phyloP scores from a whole-genome alignment of 1,284 basidiomycete species.

The Caloboletus firmus region DNA sequence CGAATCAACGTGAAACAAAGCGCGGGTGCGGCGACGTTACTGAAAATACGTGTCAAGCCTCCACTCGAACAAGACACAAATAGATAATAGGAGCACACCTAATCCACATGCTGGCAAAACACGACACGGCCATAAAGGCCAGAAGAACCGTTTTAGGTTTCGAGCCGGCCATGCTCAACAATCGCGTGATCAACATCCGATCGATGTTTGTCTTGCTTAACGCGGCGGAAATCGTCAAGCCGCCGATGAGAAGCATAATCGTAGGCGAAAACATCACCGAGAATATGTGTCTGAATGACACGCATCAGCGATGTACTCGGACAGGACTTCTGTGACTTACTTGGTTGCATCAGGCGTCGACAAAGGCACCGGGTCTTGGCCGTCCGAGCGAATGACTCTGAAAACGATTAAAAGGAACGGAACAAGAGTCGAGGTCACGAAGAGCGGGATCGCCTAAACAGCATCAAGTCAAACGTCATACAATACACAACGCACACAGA shows the following conservation, averaged over 20 bases:
- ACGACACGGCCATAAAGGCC: constrained; percentile 95
- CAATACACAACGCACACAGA: constrained; percentile 28
- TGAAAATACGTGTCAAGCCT: constrained; percentile 32
- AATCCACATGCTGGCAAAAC: constrained; percentile 99
- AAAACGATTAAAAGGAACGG: constrained; percentile 89
- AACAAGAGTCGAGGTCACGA: constrained; percentile 91
- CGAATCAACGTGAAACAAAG: constrained; percentile 97
- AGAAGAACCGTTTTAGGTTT: constrained; percentile 85
- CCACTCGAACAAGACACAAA: constrained; percentile 14
- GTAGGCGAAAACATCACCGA: constrained; percentile 87
- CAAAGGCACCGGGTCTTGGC: constrained; percentile 56
- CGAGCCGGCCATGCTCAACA: constrained; percentile 89
- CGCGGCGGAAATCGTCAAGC: constrained; percentile 98
- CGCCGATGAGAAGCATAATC: constrained; percentile 94
- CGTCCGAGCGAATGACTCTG: constrained; percentile 67
- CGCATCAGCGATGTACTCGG: not conserved
- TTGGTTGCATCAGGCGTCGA: constrained; percentile 77
- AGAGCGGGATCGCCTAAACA: constrained; percentile 88
- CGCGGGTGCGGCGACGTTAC: constrained; percentile 97
- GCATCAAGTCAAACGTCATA: constrained; percentile 8
- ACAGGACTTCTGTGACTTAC: constrained; percentile 44
- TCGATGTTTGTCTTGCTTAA: constrained; percentile 98
- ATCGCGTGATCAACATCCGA: constrained; percentile 89
- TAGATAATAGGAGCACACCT: constrained; percentile 52
- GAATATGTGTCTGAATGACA: constrained; percentile 60